These are phyloP conservation scores for Conticribra weissflogii DNA, from an alignment of 108 stramenopile genomes.

Conservation along the genomic window DNA sequence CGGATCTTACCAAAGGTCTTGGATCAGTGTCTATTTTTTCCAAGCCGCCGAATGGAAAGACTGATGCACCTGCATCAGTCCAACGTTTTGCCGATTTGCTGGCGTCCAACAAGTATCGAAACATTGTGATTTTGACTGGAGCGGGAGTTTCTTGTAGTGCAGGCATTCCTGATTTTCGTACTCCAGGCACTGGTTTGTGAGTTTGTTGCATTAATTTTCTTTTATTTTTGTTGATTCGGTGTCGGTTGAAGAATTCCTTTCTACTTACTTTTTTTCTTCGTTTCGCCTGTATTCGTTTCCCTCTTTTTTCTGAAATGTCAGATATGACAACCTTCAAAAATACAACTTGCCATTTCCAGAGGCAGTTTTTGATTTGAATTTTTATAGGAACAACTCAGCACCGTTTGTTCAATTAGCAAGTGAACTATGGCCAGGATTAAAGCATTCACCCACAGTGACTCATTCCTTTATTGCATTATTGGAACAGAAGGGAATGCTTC, in stretches of 20 bases:
- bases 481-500: conserved; percentile 74
- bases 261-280: too few relatives aligned
- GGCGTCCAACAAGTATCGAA: conserved; percentile 40
- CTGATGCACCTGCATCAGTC: conserved; percentile 22
- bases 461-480: conserved; percentile 90
- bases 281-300: not conserved
- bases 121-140: conserved; percentile 51
- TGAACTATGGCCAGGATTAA: conserved; percentile 88
- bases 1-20: not conserved
- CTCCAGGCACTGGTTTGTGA: conserved; percentile 83
- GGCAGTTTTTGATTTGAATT: conserved; percentile 91
- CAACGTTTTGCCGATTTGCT: conserved; percentile 30
- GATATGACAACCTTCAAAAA: conserved; percentile 87
- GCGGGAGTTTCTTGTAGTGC: conserved; percentile 80
- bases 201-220: not conserved
- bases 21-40: not conserved
- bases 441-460: conserved; percentile 81
- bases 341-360: conserved; percentile 92
- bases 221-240: not conserved
- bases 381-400: conserved; percentile 73
- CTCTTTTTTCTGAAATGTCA: not conserved
- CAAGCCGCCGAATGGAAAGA: not conserved
- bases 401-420: conserved; percentile 79
- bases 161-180: conserved; percentile 95
- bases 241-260: conserved; percentile 1